Evolutionary conservation across 805 yeast species (phyloP).

Genomic region (Millerago galiae): DNA sequence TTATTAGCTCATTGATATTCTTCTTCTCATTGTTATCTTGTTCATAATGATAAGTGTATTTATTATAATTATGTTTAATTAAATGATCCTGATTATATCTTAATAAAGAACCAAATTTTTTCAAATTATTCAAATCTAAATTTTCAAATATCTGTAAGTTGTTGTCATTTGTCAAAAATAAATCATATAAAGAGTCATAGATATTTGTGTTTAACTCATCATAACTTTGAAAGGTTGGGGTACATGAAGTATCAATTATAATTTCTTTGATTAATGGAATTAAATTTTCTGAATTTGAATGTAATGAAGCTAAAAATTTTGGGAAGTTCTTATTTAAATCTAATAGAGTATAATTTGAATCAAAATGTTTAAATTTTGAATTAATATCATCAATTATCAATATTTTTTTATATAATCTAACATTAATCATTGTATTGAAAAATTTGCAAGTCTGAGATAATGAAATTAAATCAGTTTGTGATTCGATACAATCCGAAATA

Average conservation of each 20-base stretch:
- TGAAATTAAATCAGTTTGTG: constrained; percentile 22
- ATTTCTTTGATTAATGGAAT: constrained; percentile 20
- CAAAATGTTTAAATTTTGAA: constrained; percentile 16
- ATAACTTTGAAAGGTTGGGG: constrained; percentile 16
- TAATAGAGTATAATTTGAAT: constrained; percentile 20
- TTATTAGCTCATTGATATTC: constrained; percentile 7
- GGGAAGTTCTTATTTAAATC: constrained; percentile 20
- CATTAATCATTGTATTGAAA: constrained; percentile 23
- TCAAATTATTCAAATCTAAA: constrained; percentile 21
- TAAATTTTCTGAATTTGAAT: constrained; percentile 20
- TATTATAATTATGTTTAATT: constrained; percentile 21
- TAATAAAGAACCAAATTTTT: constrained; percentile 21
- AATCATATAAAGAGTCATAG: constrained; percentile 21
- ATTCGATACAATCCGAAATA: constrained; percentile 22
- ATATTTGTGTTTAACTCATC: constrained; percentile 19
- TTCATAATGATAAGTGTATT: constrained; percentile 19
- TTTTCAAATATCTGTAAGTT: constrained; percentile 20
- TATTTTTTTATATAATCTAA: constrained; percentile 20
- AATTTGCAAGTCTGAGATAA: constrained; percentile 21
- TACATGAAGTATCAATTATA: constrained; percentile 22
- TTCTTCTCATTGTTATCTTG: constrained; percentile 8
- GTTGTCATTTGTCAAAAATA: constrained; percentile 22
- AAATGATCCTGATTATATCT: constrained; percentile 21
- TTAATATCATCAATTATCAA: constrained; percentile 21
- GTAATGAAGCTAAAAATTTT: constrained; percentile 22